Conservation (phyloP, 768 basidiomycete species). For the Paxillus ammoniavirescens region DNA sequence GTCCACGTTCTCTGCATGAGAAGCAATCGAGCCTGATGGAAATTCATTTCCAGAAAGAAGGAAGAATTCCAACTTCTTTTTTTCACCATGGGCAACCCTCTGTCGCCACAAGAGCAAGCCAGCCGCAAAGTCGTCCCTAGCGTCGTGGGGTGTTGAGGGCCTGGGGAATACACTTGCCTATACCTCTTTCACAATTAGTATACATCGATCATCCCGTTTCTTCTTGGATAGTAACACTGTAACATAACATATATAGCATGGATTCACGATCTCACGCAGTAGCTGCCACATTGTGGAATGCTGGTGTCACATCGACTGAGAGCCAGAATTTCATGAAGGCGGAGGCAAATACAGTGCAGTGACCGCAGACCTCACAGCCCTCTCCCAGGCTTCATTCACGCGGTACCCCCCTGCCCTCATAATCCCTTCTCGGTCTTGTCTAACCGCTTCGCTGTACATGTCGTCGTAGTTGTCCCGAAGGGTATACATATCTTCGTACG, state of each 20-base stretch:
- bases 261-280: conserved; percentile 27
- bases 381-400: conserved; percentile 83
- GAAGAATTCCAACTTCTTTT: conserved; percentile 80
- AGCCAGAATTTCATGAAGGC: conserved; percentile 29
- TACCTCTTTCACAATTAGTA: background rate
- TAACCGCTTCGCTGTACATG: conserved; percentile 70
- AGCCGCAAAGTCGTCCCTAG: conserved; percentile 55
- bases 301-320: conserved; percentile 1
- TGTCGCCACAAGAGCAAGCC: conserved; percentile 52
- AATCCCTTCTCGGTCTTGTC: conserved; percentile 72
- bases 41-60: conserved; percentile 22
- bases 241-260: background rate
- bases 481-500: conserved; percentile 66
- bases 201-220: background rate
- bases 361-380: conserved; percentile 72
- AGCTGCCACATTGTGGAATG: conserved; percentile 46
- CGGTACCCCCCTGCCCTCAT: conserved; percentile 83
- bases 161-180: background rate
- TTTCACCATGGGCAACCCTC: conserved; percentile 68
- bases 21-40: background rate
- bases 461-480: conserved; percentile 65
- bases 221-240: background rate
- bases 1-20: conserved; percentile 17
- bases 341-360: conserved; percentile 68
- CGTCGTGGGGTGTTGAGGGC: conserved; percentile 30